Evolutionary conservation across 2,329 filamentous ascomycete species (phyloP).

Genomic region (Claviceps maximensis): DNA sequence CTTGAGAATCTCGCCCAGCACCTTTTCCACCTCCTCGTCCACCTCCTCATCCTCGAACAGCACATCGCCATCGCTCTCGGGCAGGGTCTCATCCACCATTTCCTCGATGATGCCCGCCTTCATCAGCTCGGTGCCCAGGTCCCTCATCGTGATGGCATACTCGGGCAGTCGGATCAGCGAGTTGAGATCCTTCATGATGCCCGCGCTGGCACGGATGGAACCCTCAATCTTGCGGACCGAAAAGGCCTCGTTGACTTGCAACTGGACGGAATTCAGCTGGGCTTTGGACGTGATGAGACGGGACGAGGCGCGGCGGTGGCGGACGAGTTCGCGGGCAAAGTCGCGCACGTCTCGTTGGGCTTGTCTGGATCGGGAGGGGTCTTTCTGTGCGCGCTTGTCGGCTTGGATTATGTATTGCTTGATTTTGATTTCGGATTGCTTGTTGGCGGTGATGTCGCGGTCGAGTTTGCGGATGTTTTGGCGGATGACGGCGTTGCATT

Average conservation of each 20-base stretch:
- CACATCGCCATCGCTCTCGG: constrained; percentile 51
- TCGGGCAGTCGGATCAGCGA: constrained; percentile 71
- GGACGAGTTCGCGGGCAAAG: constrained; percentile 79
- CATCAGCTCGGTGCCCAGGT: constrained; percentile 75
- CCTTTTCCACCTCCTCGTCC: constrained; percentile 70
- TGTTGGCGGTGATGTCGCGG: constrained; percentile 73
- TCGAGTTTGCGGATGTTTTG: constrained; percentile 87
- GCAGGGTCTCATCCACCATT: constrained; percentile 80
- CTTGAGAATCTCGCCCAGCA: constrained; percentile 81
- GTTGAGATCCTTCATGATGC: constrained; percentile 97
- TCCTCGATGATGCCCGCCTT: constrained; percentile 96
- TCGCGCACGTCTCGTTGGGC: constrained; percentile 71
- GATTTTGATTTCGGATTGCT: constrained; percentile 69
- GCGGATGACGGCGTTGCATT: constrained; percentile 86
- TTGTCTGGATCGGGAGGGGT: constrained; percentile 65
- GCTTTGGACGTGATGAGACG: constrained; percentile 79
- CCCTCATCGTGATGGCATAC: constrained; percentile 76
- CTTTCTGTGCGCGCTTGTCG: constrained; percentile 66
- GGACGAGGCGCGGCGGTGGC: constrained; percentile 59
- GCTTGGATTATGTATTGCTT: constrained; percentile 74
- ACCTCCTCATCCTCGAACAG: constrained; percentile 66
- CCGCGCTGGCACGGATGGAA: constrained; percentile 70
- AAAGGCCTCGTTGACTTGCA: constrained; percentile 97
- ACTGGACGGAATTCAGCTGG: constrained; percentile 81
- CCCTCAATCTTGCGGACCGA: constrained; percentile 92